These are phyloP conservation scores for Trichoderma harzianum DNA, from an alignment of 2,329 filamentous ascomycete species.

Conservation along the genomic window DNA sequence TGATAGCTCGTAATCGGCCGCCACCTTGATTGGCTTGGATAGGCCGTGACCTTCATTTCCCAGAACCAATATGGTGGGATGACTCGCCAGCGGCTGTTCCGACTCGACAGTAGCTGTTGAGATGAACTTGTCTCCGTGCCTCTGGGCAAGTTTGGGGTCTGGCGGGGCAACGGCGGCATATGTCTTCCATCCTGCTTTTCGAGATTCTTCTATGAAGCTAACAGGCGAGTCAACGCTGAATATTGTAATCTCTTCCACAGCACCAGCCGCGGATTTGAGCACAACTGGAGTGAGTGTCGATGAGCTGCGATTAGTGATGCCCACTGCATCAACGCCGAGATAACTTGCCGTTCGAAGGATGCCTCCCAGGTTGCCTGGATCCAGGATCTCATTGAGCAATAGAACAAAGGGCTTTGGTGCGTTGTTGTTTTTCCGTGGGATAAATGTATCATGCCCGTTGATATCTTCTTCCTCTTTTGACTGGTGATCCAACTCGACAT, in stretches of 20 bases:
- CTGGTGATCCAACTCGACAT: conserved; percentile 61
- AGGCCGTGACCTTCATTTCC: conserved; percentile 79
- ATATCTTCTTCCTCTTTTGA: conserved; percentile 69
- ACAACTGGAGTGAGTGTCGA: conserved; percentile 73
- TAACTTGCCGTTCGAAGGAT: conserved; percentile 87
- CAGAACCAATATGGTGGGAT: conserved; percentile 76
- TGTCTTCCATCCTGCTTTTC: conserved; percentile 72
- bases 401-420: conserved; percentile 65
- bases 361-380: conserved; percentile 86
- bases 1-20: conserved; percentile 62
- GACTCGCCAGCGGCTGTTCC: conserved; percentile 49
- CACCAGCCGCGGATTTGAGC: conserved; percentile 84
- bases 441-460: conserved; percentile 63
- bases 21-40: conserved; percentile 57
- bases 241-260: conserved; percentile 74
- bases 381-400: conserved; percentile 71
- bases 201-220: conserved; percentile 67
- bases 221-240: conserved; percentile 66
- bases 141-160: conserved; percentile 32
- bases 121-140: conserved; percentile 42
- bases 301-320: conserved; percentile 69
- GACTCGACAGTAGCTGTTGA: conserved; percentile 49
- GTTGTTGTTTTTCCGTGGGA: conserved; percentile 29
- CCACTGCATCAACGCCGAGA: conserved; percentile 82
- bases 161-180: conserved; percentile 67